Evolutionary conservation across 1,139 yeast species (phyloP).

Genomic region (Pichia sorboxylosa): DNA sequence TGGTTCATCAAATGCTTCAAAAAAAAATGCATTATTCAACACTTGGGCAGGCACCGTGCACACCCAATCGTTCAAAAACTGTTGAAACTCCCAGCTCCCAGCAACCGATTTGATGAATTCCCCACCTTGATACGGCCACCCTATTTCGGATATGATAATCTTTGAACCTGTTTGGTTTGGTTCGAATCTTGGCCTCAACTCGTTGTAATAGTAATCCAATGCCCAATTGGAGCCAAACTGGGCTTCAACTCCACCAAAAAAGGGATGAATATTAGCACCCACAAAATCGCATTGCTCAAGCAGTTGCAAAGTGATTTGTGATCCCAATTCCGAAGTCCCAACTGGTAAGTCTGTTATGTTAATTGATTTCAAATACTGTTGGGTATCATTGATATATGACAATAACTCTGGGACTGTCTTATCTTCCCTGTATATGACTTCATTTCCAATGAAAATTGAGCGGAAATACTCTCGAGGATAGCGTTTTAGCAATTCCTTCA

Average conservation of each 20-base stretch:
- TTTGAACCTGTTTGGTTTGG: slow-evolving; percentile 13
- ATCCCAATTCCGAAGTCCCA: slow-evolving; percentile 48
- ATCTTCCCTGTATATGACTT: slow-evolving; percentile 48
- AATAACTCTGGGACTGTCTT: slow-evolving; percentile 29
- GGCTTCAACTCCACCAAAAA: slow-evolving; percentile 49
- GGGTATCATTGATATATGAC: slow-evolving; percentile 33
- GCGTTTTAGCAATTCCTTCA: slow-evolving; percentile 31
- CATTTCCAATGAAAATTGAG: slow-evolving; percentile 49
- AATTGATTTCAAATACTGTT: slow-evolving; percentile 26
- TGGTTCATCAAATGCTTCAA: slow-evolving; percentile 67
- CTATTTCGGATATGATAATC: slow-evolving; percentile 48
- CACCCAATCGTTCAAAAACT: slow-evolving; percentile 40
- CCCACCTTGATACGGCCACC: slow-evolving; percentile 66
- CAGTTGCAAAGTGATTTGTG: slow-evolving; percentile 27
- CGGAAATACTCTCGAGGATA: slow-evolving; percentile 41
- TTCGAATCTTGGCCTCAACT: slow-evolving; percentile 25
- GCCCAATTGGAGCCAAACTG: slow-evolving; percentile 44
- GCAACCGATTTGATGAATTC: slow-evolving; percentile 35
- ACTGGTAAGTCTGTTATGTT: slow-evolving; percentile 33
- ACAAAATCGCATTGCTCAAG: slow-evolving; percentile 39
- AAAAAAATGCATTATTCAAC: slow-evolving; percentile 26
- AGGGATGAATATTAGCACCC: slow-evolving; percentile 62
- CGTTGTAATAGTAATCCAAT: slow-evolving; percentile 34
- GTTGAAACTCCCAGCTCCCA: slow-evolving; percentile 32
- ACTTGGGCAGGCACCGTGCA: slow-evolving; percentile 28